Percentiles rank a stretch among this genome's conserved stretches.
Evolutionary conservation across 2,329 filamentous ascomycete species (phyloP).

Genomic region (Drechslerella coelobrocha): DNA sequence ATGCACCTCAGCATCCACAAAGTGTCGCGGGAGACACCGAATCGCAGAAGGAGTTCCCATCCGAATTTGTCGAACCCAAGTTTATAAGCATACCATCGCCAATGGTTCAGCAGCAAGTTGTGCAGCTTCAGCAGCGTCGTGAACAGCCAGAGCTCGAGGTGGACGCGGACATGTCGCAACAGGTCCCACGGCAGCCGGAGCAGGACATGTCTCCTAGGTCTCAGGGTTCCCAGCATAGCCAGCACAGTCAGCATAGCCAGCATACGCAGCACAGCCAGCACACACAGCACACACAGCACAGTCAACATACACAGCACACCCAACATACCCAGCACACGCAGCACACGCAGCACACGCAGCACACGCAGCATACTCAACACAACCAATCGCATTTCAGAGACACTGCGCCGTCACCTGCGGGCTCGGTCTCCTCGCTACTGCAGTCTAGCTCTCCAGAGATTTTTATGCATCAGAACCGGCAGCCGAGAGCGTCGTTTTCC

Average conservation of each 20-base stretch:
- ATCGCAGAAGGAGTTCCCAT: constrained; percentile 37
- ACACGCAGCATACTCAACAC: background rate
- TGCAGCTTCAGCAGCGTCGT: constrained; percentile 44
- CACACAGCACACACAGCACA: too few relatives aligned
- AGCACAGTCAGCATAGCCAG: constrained; percentile 6
- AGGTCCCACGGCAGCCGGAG: constrained; percentile 34
- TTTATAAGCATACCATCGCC: constrained; percentile 49
- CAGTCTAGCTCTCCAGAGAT: constrained; percentile 49
- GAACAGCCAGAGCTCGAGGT: constrained; percentile 46
- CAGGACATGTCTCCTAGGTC: constrained; percentile 47
- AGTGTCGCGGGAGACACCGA: background rate
- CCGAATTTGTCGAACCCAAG: constrained; percentile 48
- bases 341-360: background rate
- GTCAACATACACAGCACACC: too few relatives aligned
- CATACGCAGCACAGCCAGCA: constrained; percentile 13
- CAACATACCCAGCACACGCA: too few relatives aligned
- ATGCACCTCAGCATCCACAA: constrained; percentile 9
- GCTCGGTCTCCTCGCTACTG: constrained; percentile 48
- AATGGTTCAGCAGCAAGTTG: constrained; percentile 50
- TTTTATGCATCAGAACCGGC: constrained; percentile 48
- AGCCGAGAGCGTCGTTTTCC: constrained; percentile 45
- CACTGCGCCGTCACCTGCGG: constrained; percentile 38
- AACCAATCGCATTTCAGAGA: constrained; percentile 35
- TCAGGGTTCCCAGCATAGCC: constrained; percentile 45
- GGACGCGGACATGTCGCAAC: constrained; percentile 28